Base-by-base conservation (phyloP, 2,329 filamentous ascomycete species). In the Onygena corvina region DNA sequence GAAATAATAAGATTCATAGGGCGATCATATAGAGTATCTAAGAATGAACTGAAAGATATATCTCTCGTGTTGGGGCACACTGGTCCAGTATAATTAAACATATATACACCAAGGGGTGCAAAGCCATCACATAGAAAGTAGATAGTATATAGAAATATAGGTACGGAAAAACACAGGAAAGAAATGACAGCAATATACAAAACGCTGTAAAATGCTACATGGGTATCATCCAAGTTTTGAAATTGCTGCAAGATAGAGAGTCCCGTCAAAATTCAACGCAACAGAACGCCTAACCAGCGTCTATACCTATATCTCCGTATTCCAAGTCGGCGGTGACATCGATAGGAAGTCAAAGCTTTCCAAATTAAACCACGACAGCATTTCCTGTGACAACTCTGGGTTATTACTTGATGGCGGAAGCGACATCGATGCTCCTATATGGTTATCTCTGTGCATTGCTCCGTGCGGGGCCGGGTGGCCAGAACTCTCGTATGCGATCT, bases 311-410 rank as follows among this genome's bases (percentile, higher is more conserved):
- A 50, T 50, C 16, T 46, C 44, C 23, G 49, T 49, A 21, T 48
- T 47, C 51, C 51, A 51, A 11, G 45, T 34, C 12, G 46, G 51
- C 18, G 51, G 51, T n/a, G 49, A 51, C 51, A 51, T 53, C 25
- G 51, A 53, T 29, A 53, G 34, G 29, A 53, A 53, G 40, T 53
- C 51, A 38, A 51, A 53, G 34, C 51, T 51, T 40, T 51, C 49
- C 38, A 53, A 31, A 40, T 53, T 42, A 42, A 51, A 45, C 51
- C 51, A 53, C 18, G 33, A 38, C 18, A 47, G 12, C 34, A 49
- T 31, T 30, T 53, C 48, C 3, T 53, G 51, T n/a, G 48, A n/a
- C 8, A 48, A 16, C 21, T 51, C 49, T 9, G 44, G 49, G 11
- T 38, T 27, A 14, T 34, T n/a, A 9, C 18, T 30, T 30, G 30